Base-by-base conservation (phyloP, 345 rosid genomes). In the Hirschfeldia incana region DNA sequence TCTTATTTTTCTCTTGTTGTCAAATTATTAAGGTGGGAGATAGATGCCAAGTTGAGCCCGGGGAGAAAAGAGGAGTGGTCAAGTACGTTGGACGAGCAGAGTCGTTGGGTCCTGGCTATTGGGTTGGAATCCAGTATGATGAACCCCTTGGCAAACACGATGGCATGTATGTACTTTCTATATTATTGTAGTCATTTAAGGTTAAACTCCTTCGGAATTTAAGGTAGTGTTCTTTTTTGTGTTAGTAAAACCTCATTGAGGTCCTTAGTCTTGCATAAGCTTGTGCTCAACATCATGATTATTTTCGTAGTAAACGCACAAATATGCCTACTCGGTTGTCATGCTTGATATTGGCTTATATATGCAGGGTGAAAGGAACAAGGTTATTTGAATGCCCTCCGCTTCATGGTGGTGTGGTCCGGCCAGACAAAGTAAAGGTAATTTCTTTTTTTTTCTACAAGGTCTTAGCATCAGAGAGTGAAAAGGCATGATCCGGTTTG, bases 71-170 rank as follows among this genome's bases (percentile, higher is more conserved):
- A 85, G 98, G 98, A 76, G 74, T 84, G 55, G 88, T 94, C 78
- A 94, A 91, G 83, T 92, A 80, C 75, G 89, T 89, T 51, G 97
- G 97, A 79, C 88, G 60, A 82, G 97, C 97, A 32, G 94, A 92
- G 85, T 78, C 92, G 32, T 81, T 93, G 65, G 90, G 93, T 53
- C 89, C 90, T 32, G 98, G 98, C 82, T 93, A 90, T 75, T 95
- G 98, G 98, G 84, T 95, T 80, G 98, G 99, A 61, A 82, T 93
- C 82, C 94, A 93, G 80, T 93, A 88, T 77, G 99, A 95, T 75
- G 98, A 95, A 81, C 99, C 97, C 8, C 65, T 93, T 78, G 99
- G 98, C 66, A 95, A 95, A 86, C 98, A 95, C 76, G 97, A 93
- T 72, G 98, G 99, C 88, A 81, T 82, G 98, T 95, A 88, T 67